Conservation (phyloP, 805 yeast genomes). For the Zygoascus ofunaensis region DNA sequence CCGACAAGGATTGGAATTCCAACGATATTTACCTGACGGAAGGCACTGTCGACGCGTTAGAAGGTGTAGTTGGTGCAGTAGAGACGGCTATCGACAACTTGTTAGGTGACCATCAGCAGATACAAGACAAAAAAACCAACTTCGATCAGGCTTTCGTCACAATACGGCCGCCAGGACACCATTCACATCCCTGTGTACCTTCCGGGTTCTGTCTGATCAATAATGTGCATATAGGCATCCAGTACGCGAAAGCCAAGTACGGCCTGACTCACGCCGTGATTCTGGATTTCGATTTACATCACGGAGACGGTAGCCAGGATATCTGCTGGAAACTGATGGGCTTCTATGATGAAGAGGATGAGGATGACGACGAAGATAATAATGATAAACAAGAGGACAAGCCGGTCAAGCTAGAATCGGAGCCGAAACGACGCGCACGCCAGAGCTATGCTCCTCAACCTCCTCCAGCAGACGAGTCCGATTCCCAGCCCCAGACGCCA, state of each 20-base stretch:
- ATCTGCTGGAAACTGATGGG: conserved; percentile 76
- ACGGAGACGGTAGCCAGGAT: conserved; percentile 85
- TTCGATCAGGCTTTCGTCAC: conserved; percentile 49
- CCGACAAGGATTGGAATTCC: conserved; percentile 62
- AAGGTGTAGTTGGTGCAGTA: conserved; percentile 69
- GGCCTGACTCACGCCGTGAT: conserved; percentile 73
- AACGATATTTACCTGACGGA: conserved; percentile 73
- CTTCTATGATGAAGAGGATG: conserved; percentile 41
- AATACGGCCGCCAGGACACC: conserved; percentile 81
- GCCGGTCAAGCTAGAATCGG: not conserved
- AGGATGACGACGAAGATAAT: conserved; percentile 18
- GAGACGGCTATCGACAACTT: conserved; percentile 60
- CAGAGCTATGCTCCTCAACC: conserved; percentile 2
- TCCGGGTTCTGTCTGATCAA: conserved; percentile 77
- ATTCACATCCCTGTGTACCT: conserved; percentile 73
- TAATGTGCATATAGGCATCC: conserved; percentile 73
- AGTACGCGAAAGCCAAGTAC: conserved; percentile 56
- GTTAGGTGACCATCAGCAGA: conserved; percentile 24
- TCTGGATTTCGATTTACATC: conserved; percentile 76
- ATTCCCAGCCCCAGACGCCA: not conserved
- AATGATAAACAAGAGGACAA: conserved; percentile 22
- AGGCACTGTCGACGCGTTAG: conserved; percentile 57
- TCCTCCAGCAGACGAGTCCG: conserved; percentile 1
- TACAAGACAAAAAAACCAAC: not conserved
- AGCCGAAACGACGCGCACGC: not conserved